Evolutionary conservation across 257 asterid genomes (phyloP).

Genomic region (Pogostemon cablin): DNA sequence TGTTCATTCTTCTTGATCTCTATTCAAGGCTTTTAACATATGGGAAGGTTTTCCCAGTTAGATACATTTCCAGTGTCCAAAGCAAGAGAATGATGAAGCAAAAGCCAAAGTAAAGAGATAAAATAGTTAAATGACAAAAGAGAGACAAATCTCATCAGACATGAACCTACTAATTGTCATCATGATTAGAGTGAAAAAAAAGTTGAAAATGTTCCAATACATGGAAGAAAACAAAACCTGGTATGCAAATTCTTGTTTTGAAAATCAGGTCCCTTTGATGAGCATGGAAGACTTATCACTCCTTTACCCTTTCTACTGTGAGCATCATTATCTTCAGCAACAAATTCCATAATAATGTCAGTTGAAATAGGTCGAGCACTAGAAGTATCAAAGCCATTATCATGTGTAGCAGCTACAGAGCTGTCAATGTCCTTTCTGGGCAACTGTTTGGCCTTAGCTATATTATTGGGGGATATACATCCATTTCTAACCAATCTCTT

Average conservation of each 20-base stretch:
- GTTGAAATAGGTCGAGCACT: constrained; percentile 36
- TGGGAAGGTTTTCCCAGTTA: background rate
- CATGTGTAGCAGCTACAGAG: constrained; percentile 39
- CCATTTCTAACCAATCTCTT: constrained; percentile 89
- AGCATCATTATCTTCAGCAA: constrained; percentile 49
- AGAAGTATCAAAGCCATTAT: constrained; percentile 33
- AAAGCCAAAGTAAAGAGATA: constrained; percentile 23
- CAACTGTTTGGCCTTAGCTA: constrained; percentile 60
- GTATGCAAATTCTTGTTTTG: constrained; percentile 35
- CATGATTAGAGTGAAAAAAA: constrained; percentile 21
- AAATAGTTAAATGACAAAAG: constrained; percentile 14
- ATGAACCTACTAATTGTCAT: constrained; percentile 20
- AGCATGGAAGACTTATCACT: constrained; percentile 48
- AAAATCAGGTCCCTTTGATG: constrained; percentile 40
- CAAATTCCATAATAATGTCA: constrained; percentile 49
- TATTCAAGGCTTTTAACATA: constrained; percentile 7
- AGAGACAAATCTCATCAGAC: constrained; percentile 17
- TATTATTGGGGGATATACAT: constrained; percentile 79
- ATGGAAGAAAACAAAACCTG: constrained; percentile 48
- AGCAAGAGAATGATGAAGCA: constrained; percentile 22
- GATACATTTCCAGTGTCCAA: background rate
- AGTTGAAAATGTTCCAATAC: constrained; percentile 11
- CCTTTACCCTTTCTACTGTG: constrained; percentile 68
- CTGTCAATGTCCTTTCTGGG: constrained; percentile 42
- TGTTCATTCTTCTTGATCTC: constrained; percentile 22